Conservation (phyloP, 176 grass and related monocot genomes). For the Oryza longistaminata region DNA sequence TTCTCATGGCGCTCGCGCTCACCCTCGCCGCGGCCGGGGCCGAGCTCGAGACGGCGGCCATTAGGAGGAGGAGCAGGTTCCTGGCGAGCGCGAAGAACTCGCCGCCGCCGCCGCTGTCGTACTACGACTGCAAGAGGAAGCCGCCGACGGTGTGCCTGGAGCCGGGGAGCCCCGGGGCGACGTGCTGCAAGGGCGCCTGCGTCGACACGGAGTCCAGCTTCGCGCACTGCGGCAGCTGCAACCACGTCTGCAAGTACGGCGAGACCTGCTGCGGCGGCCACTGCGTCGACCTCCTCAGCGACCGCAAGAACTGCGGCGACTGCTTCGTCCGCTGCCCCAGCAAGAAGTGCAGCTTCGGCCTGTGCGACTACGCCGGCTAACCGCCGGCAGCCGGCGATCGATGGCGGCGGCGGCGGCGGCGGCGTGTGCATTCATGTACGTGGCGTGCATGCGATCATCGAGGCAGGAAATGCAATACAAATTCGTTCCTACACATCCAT, state of each 20-base stretch:
- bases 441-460: not conserved
- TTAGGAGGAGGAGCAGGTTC: slow-evolving; percentile 30
- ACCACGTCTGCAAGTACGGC: slow-evolving; percentile 21
- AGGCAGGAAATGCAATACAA: not conserved
- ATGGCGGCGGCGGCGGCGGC: not conserved
- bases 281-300: slow-evolving; percentile 39
- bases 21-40: not conserved
- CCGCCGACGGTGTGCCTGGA: slow-evolving; percentile 11
- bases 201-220: not conserved
- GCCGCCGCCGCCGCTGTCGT: slow-evolving; percentile 19
- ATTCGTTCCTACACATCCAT: not conserved
- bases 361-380: slow-evolving; percentile 53
- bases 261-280: slow-evolving; percentile 37
- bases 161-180: slow-evolving; percentile 33
- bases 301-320: slow-evolving; percentile 45
- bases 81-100: not conserved
- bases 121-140: slow-evolving; percentile 31
- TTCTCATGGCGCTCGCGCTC: slow-evolving; percentile 56
- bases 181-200: slow-evolving; percentile 51
- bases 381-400: not conserved
- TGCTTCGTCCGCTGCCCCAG: slow-evolving; percentile 29
- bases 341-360: slow-evolving; percentile 3
- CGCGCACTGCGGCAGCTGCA: slow-evolving; percentile 50
- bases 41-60: no score
- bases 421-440: not conserved